phyloP scores from a whole-genome alignment of 441 rosid species.

The Erodium trifolium region DNA sequence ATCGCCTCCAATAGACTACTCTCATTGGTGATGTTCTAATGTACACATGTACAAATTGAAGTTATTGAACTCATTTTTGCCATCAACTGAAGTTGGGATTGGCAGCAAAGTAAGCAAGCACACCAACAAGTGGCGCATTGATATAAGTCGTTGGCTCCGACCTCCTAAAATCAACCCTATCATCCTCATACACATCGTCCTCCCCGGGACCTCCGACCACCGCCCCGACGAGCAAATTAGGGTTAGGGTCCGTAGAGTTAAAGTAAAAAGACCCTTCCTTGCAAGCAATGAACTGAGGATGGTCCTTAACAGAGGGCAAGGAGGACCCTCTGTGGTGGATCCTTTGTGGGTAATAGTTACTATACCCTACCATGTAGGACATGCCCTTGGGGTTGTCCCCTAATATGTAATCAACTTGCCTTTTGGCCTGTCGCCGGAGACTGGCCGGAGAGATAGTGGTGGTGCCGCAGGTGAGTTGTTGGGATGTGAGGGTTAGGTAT shows the following conservation, averaged over 20 bases:
- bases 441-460: slow-evolving; percentile 35
- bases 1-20: too few relatives aligned
- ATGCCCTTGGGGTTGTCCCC: slow-evolving; percentile 74
- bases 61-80: neutral
- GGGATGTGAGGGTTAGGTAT: slow-evolving; percentile 54
- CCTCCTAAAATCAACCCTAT: slow-evolving; percentile 59
- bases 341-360: slow-evolving; percentile 54
- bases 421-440: slow-evolving; percentile 67
- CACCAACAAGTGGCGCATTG: slow-evolving; percentile 93
- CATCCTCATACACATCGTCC: slow-evolving; percentile 60
- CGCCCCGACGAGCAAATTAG: slow-evolving; percentile 63
- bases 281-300: slow-evolving; percentile 50
- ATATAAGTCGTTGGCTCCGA: slow-evolving; percentile 92
- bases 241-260: slow-evolving; percentile 58
- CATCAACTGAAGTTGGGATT: slow-evolving; percentile 39
- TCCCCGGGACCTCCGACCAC: slow-evolving; percentile 79
- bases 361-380: slow-evolving; percentile 89
- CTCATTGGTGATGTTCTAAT: too few relatives aligned
- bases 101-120: slow-evolving; percentile 79
- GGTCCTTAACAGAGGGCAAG: slow-evolving; percentile 54
- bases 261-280: slow-evolving; percentile 68
- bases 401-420: slow-evolving; percentile 76
- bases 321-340: slow-evolving; percentile 94
- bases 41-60: slow-evolving; percentile 6
- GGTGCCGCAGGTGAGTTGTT: slow-evolving; percentile 55